These are phyloP conservation scores for Royoungia palumana DNA, from an alignment of 768 basidiomycete genomes.

Conservation along the genomic window DNA sequence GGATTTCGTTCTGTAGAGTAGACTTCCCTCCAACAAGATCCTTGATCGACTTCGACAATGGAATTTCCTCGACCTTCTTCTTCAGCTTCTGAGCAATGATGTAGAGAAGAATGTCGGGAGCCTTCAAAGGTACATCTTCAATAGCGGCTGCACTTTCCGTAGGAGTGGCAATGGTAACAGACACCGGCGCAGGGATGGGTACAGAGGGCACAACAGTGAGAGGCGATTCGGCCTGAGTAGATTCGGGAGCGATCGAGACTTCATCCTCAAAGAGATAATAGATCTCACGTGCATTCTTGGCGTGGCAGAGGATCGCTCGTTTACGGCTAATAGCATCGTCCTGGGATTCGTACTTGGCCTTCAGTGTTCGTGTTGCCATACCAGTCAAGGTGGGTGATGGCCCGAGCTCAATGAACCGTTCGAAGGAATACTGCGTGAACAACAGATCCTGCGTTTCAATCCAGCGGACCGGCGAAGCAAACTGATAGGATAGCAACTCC, in stretches of 20 bases:
- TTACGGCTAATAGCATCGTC: slow-evolving; percentile 82
- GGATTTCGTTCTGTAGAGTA: slow-evolving; percentile 96
- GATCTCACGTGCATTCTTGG: slow-evolving; percentile 95
- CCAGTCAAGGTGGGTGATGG: slow-evolving; percentile 95
- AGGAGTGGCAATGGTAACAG: slow-evolving; percentile 44
- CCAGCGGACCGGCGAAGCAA: slow-evolving; percentile 98
- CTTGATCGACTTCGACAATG: slow-evolving; percentile 92
- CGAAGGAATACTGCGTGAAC: slow-evolving; percentile 82
- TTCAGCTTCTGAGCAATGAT: slow-evolving; percentile 98
- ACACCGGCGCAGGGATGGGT: slow-evolving; percentile 39
- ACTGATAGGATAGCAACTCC: slow-evolving; percentile 96
- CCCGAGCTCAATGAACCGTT: slow-evolving; percentile 93
- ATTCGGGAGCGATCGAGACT: slow-evolving; percentile 29
- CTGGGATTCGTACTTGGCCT: slow-evolving; percentile 87
- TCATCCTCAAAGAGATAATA: slow-evolving; percentile 98
- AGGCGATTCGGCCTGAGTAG: slow-evolving; percentile 33
- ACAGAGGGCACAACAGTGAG: slow-evolving; percentile 38
- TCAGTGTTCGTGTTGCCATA: slow-evolving; percentile 87
- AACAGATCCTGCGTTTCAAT: slow-evolving; percentile 97
- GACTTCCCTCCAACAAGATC: slow-evolving; percentile 99
- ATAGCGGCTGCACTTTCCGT: slow-evolving; percentile 68
- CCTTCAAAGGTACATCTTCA: slow-evolving; percentile 90
- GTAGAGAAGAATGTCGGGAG: slow-evolving; percentile 78
- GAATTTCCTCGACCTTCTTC: slow-evolving; percentile 88
- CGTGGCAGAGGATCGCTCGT: slow-evolving; percentile 84